These are phyloP conservation scores for Talaromyces funiculosus DNA, from an alignment of 2,329 filamentous ascomycete genomes.

Conservation along the genomic window DNA sequence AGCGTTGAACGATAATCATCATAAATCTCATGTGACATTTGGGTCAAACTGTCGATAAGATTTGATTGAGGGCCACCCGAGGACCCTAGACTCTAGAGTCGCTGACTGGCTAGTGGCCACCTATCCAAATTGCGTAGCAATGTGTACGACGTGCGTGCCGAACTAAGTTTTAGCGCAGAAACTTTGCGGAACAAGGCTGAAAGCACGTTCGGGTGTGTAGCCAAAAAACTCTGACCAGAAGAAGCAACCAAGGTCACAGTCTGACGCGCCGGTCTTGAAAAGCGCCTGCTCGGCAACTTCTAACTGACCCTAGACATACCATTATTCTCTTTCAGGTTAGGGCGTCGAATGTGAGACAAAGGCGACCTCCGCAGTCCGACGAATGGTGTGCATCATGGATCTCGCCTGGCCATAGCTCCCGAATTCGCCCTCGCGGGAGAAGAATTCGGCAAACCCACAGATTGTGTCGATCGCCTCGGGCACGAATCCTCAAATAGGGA, in stretches of 20 bases:
- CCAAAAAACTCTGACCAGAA: not conserved
- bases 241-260: not conserved
- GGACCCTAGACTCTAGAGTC: not conserved
- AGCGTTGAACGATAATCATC: not conserved
- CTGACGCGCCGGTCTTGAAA: not conserved
- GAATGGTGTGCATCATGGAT: slow-evolving; percentile 12
- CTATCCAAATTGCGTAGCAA: not conserved
- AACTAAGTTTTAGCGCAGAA: not conserved
- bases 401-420: slow-evolving; percentile 10
- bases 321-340: not conserved
- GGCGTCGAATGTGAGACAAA: slow-evolving; percentile 9
- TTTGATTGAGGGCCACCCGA: not conserved
- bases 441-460: not conserved
- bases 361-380: slow-evolving; percentile 7
- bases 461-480: not conserved
- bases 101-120: not conserved
- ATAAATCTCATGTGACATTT: not conserved
- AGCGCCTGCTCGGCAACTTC: not conserved
- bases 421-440: slow-evolving; percentile 1
- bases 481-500: not conserved
- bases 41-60: slow-evolving; percentile 3
- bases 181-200: slow-evolving; percentile 13
- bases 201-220: not conserved
- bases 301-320: not conserved
- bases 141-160: not conserved